These are phyloP conservation scores for Pistacia integerrima DNA, from an alignment of 345 rosid species.

Conservation along the genomic window DNA sequence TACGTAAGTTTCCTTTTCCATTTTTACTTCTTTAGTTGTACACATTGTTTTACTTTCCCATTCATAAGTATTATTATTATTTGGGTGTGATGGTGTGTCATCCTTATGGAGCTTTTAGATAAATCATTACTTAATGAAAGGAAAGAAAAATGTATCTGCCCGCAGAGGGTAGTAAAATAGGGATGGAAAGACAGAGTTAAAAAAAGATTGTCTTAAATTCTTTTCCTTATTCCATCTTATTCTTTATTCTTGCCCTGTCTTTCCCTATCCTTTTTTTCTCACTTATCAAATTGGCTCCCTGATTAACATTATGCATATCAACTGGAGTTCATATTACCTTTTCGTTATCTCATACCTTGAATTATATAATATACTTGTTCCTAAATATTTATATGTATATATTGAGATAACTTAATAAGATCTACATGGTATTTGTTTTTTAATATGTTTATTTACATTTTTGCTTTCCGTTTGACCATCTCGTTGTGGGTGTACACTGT, in stretches of 20 bases:
- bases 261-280: background rate
- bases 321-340: background rate
- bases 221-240: no score
- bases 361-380: background rate
- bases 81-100: background rate
- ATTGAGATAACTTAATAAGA: background rate
- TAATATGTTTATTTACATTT: background rate
- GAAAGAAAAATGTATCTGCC: background rate
- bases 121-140: background rate
- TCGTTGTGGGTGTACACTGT: background rate
- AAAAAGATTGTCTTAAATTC: background rate
- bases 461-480: background rate
- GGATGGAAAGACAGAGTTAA: no score
- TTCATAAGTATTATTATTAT: background rate
- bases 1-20: slow-evolving; percentile 57
- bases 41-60: background rate
- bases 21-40: background rate
- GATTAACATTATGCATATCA: background rate
- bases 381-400: background rate
- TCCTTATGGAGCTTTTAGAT: background rate
- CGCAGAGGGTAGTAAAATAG: background rate
- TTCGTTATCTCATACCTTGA: background rate
- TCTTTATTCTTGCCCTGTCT: background rate
- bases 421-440: background rate
- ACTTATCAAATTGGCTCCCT: background rate